Percentiles rank a stretch among this genome's conserved stretches.
Evolutionary conservation across 257 asterid genomes (phyloP).

Genomic region (Schizonepeta tenuifolia): DNA sequence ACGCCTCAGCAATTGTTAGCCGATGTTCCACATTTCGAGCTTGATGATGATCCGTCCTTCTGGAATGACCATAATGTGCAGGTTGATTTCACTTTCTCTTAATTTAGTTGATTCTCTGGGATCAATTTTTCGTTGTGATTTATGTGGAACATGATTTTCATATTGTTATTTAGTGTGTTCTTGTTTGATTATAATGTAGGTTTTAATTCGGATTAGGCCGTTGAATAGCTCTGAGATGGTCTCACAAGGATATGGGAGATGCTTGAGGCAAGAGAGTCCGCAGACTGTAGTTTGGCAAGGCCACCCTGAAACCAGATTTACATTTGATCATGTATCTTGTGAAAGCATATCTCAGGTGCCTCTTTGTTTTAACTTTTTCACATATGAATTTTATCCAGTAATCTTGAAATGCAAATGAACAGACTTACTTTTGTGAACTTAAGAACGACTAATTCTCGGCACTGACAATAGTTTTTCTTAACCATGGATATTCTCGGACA

Average conservation of each 20-base stretch:
- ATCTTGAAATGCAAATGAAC: slow-evolving; percentile 13
- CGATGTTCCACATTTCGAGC: slow-evolving; percentile 66
- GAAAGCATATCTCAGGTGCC: slow-evolving; percentile 83
- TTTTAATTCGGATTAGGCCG: slow-evolving; percentile 81
- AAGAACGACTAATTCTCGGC: background rate
- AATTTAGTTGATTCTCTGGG: background rate
- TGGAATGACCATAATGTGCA: slow-evolving; percentile 92
- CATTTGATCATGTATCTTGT: slow-evolving; percentile 84
- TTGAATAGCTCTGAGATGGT: slow-evolving; percentile 58
- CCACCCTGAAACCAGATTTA: slow-evolving; percentile 81
- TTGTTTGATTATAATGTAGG: slow-evolving; percentile 42
- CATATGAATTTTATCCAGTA: background rate
- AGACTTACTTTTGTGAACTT: background rate
- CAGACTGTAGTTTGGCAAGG: slow-evolving; percentile 71
- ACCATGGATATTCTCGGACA: slow-evolving; percentile 12
- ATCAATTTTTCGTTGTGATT: background rate
- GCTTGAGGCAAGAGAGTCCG: slow-evolving; percentile 76
- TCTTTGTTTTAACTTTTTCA: slow-evolving; percentile 1
- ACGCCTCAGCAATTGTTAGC: slow-evolving; percentile 37
- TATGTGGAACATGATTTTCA: background rate
- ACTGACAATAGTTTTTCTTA: background rate
- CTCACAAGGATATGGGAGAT: slow-evolving; percentile 71
- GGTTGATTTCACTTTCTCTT: slow-evolving; percentile 40
- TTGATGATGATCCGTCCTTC: slow-evolving; percentile 57
- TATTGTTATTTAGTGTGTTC: background rate